phyloP scores from a whole-genome alignment of 169 alveolate genomes.

The Perkinsus olseni region DNA sequence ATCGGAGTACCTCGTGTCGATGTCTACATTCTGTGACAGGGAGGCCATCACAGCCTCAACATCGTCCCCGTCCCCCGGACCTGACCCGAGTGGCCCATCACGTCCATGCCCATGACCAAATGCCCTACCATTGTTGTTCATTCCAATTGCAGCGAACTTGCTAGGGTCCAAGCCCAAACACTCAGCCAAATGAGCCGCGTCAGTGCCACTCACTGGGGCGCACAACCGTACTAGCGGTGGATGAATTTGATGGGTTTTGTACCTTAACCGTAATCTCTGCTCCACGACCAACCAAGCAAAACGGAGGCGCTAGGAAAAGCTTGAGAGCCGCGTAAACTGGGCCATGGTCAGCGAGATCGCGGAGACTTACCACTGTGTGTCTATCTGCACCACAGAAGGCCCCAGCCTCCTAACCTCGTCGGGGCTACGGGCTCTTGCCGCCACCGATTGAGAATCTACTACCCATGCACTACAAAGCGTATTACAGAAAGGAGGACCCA shows the following conservation, averaged over 20 bases:
- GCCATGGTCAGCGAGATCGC: too few relatives aligned
- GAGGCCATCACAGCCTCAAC: neutral
- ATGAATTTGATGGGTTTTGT: constrained; percentile 78
- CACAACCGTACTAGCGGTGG: constrained; percentile 82
- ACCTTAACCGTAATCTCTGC: constrained; percentile 71
- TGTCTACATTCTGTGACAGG: neutral
- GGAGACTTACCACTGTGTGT: neutral
- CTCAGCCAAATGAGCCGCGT: constrained; percentile 35
- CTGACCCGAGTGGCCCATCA: neutral
- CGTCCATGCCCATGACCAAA: neutral
- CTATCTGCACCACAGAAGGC: neutral
- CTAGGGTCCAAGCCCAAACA: constrained; percentile 26
- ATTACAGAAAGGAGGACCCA: neutral
- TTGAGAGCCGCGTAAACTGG: too few relatives aligned
- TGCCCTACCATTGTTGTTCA: neutral
- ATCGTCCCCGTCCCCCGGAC: neutral
- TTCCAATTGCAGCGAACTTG: neutral
- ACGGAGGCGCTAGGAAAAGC: too few relatives aligned
- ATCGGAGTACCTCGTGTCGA: neutral
- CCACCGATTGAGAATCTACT: neutral
- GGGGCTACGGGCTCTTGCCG: neutral
- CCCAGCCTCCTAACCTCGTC: neutral
- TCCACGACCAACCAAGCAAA: too few relatives aligned
- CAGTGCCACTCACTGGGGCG: constrained; percentile 77
- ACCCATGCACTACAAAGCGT: neutral